A percentile compares a stretch with the other conserved stretches of the same genome.
These are phyloP conservation scores for Cryptosporidium andersoni DNA, from an alignment of 169 alveolate species.

Conservation along the genomic window DNA sequence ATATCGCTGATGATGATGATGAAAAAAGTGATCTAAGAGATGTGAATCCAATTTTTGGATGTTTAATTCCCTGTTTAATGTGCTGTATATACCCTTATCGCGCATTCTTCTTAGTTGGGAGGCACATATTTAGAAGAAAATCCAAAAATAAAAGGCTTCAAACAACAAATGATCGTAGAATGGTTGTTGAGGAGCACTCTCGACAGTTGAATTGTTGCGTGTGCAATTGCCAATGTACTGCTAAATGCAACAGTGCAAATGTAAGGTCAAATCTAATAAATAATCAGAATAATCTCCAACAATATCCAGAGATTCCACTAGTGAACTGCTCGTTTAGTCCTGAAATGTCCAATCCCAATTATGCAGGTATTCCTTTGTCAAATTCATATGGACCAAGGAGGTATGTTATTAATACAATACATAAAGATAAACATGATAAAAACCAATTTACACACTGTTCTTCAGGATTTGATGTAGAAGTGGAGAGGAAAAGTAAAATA, in stretches of 20 bases:
- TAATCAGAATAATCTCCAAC: no score
- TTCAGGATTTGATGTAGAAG: slow-evolving; percentile 46
- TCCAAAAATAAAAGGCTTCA: background rate
- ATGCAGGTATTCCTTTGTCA: slow-evolving; percentile 65
- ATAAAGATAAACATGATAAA: slow-evolving; percentile 6
- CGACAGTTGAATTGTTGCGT: no score
- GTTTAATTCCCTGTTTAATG: slow-evolving; percentile 60
- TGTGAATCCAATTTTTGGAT: slow-evolving; percentile 55
- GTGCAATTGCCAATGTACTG: no score
- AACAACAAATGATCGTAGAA: background rate
- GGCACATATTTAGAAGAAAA: slow-evolving; percentile 39
- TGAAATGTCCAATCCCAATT: background rate
- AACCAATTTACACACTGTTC: slow-evolving; percentile 38
- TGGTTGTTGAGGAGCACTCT: no score
- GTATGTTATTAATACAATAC: slow-evolving; percentile 49
- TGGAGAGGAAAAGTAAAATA: background rate
- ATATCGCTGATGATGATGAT: background rate
- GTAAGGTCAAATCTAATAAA: no score
- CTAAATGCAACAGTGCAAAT: slow-evolving; percentile 1
- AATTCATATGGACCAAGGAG: slow-evolving; percentile 72
- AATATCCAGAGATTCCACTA: no score
- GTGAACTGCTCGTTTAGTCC: slow-evolving; percentile 7
- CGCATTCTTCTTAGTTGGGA: slow-evolving; percentile 59
- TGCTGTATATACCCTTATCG: slow-evolving; percentile 67
- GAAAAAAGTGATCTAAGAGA: slow-evolving; percentile 35